phyloP scores from a whole-genome alignment of 805 yeast species.

The Cyberlindnera veronae region DNA sequence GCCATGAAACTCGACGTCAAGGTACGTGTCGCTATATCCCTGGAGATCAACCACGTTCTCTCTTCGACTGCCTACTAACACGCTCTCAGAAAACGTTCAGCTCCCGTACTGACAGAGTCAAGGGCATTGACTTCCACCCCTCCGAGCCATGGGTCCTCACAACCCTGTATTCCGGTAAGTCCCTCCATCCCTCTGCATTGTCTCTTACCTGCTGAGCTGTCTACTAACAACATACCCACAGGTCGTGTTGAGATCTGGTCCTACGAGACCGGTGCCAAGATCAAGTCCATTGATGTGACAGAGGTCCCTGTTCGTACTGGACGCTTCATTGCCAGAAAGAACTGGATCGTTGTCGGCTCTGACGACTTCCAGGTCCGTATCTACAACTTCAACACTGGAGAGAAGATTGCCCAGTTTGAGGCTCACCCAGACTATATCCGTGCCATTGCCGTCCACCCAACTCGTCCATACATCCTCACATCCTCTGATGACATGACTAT shows the following conservation, averaged over 20 bases:
- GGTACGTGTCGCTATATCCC: slow-evolving; percentile 19
- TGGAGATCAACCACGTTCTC: too few species aligned
- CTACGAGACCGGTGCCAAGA: slow-evolving; percentile 77
- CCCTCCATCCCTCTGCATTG: neutral
- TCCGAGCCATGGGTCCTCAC: slow-evolving; percentile 95
- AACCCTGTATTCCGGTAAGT: slow-evolving; percentile 82
- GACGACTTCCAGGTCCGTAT: slow-evolving; percentile 95
- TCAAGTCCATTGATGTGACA: slow-evolving; percentile 91
- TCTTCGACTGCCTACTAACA: neutral
- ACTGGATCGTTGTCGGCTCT: slow-evolving; percentile 94
- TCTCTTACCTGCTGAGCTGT: neutral
- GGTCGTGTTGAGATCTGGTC: slow-evolving; percentile 84
- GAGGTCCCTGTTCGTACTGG: slow-evolving; percentile 96
- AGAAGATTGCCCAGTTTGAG: slow-evolving; percentile 90
- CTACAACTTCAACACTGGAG: slow-evolving; percentile 93
- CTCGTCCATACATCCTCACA: slow-evolving; percentile 83
- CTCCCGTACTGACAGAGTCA: slow-evolving; percentile 93
- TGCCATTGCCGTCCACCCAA: slow-evolving; percentile 89
- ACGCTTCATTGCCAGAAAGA: slow-evolving; percentile 89
- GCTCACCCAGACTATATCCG: slow-evolving; percentile 98
- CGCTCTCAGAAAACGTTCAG: slow-evolving; percentile 68
- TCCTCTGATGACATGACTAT: slow-evolving; percentile 90
- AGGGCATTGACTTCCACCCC: slow-evolving; percentile 97
- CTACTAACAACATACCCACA: slow-evolving; percentile 5
- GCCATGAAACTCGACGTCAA: slow-evolving; percentile 28